A percentile compares a stretch with the other conserved stretches of the same genome.
Conservation (phyloP, 1,139 yeast genomes). For the Yamadazyma triangularis region DNA sequence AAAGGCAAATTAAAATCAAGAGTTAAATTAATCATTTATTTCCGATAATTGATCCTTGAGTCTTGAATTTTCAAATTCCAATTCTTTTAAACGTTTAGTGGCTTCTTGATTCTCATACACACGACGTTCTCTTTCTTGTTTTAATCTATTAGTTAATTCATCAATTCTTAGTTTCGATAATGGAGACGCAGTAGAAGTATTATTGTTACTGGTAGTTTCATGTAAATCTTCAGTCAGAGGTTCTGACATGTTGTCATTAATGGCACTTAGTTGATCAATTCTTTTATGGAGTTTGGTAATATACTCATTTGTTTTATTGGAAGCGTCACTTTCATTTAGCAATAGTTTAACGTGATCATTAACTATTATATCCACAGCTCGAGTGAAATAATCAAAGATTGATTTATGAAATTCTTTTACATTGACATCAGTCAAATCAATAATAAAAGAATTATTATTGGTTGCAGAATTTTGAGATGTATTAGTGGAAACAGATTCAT, state of each 20-base stretch:
- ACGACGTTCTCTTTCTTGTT: slow-evolving; percentile 66
- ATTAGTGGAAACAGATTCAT: slow-evolving; percentile 6
- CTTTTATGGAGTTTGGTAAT: slow-evolving; percentile 26
- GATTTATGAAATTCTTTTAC: slow-evolving; percentile 49
- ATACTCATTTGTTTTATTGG: slow-evolving; percentile 16
- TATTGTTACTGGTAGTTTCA: slow-evolving; percentile 7
- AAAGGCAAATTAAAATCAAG: too few relatives aligned
- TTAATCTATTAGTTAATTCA: slow-evolving; percentile 62
- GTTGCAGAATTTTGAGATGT: neutral
- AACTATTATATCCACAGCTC: slow-evolving; percentile 56
- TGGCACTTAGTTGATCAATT: slow-evolving; percentile 25
- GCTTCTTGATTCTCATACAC: slow-evolving; percentile 57
- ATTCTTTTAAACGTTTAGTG: slow-evolving; percentile 42
- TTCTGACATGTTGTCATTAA: slow-evolving; percentile 19
- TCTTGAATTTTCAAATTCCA: slow-evolving; percentile 52
- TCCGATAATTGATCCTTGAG: slow-evolving; percentile 21
- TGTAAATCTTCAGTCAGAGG: neutral
- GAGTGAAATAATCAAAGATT: slow-evolving; percentile 51
- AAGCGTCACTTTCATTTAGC: slow-evolving; percentile 27
- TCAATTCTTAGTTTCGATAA: slow-evolving; percentile 49
- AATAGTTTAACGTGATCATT: slow-evolving; percentile 51
- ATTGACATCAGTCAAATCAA: slow-evolving; percentile 21
- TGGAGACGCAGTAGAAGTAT: slow-evolving; percentile 18
- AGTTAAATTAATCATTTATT: too few relatives aligned
- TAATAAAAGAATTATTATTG: slow-evolving; percentile 1